Evolutionary conservation across 1,284 basidiomycete species (phyloP), one percentile per base, ranked within the genome.

Genomic region (Volvariella volvacea): DNA sequence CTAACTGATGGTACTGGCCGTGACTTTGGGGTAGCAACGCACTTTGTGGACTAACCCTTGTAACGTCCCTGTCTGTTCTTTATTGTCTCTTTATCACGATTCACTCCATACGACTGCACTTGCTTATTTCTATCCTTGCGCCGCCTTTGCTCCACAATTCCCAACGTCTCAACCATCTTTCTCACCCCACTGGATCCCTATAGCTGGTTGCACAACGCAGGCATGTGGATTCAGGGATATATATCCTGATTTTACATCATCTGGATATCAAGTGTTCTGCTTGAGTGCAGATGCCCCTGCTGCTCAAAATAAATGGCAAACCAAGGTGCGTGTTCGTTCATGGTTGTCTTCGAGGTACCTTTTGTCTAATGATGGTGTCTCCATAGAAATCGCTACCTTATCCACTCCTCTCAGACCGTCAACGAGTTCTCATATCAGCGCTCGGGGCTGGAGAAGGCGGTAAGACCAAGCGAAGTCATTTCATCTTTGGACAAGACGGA

Each of bases 191-290:
- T 36, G 4, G 4, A 7, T 6, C 8, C 14, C 31, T 32, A 32
- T 56, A 91, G 89, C 86, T 40, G 88, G 90, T 30, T 93, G 91
- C 67, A 93, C 90, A 2, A 84, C 67, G 30, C 92, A 95, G 62
- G 92, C 92, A 0, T 94, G 92, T 59, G 87, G 83, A 3, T 94
- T 86, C 72, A 78, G 92, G 28, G 92, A 96, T 61, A 69, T 70
- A 38, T 88, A 88, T 61, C 72, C 78, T 6, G 83, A 88, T 51
- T 93, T 94, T 60, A 69, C 73, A 2, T 68, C 74, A 3, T 59
- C 75, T 44, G 74, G 81, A 39, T 96, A 83, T 65, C 74, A 74
- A 34, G 83, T 96, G 33, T 93, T 89, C 62, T 92, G 92, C 48
- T 65, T 97, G 48, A 92, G 88, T 55, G 83, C 83, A 17, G 93